Conservation (phyloP, 179 eudicot genomes). For the Vitellaria paradoxa region DNA sequence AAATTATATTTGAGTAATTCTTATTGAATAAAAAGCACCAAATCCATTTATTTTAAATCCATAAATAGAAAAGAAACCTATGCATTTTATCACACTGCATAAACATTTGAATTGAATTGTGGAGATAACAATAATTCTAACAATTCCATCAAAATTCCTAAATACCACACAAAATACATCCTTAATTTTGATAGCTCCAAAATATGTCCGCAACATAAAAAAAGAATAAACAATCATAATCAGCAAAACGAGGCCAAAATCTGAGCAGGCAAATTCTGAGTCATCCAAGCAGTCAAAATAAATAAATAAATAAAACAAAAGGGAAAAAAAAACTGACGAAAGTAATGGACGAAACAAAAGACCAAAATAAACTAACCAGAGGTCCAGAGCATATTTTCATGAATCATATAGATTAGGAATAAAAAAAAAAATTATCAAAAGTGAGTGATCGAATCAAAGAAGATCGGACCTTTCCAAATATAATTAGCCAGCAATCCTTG, state of each 20-base stretch:
- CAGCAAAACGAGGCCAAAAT: background rate
- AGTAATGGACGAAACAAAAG: background rate
- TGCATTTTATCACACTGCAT: background rate
- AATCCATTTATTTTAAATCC: too few species aligned
- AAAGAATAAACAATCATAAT: background rate
- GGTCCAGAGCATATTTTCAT: background rate
- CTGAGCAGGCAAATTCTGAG: background rate
- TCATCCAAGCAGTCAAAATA: background rate
- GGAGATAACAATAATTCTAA: background rate
- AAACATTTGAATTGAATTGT: background rate
- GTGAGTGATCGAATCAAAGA: background rate
- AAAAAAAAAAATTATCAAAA: constrained; percentile 7
- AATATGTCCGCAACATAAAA: background rate
- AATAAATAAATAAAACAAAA: background rate
- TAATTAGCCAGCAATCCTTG: constrained; percentile 65
- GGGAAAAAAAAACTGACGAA: background rate
- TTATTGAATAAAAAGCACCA: too few species aligned
- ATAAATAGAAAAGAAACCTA: too few species aligned
- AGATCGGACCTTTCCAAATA: constrained; percentile 58
- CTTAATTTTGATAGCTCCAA: background rate
- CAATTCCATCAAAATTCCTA: background rate
- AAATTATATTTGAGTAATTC: too few species aligned
- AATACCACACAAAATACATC: too few species aligned
- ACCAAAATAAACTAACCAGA: background rate
- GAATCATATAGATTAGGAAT: background rate